Conservation (phyloP, 192 early-diverging fungal species). For the Paraglomus brasilianum region DNA sequence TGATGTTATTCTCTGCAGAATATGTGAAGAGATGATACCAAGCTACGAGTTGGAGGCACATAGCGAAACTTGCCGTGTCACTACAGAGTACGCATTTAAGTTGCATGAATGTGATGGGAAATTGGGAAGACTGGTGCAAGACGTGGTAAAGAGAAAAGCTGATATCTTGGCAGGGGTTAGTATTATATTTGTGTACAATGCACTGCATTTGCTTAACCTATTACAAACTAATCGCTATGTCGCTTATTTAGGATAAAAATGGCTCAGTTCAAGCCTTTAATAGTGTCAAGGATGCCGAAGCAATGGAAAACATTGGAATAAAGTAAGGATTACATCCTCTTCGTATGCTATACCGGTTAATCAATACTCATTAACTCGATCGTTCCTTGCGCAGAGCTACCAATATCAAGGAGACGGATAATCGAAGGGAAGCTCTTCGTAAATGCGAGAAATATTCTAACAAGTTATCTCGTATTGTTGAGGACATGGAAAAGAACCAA, state of each 20-base stretch:
- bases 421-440: slow-evolving; percentile 26
- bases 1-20: slow-evolving; percentile 70
- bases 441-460: slow-evolving; percentile 29
- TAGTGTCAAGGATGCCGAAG: slow-evolving; percentile 45
- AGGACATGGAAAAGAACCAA: slow-evolving; percentile 26
- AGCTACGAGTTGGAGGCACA: slow-evolving; percentile 69
- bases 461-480: slow-evolving; percentile 26
- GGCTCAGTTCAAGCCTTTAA: slow-evolving; percentile 43
- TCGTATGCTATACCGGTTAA: neutral
- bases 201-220: slow-evolving; percentile 36
- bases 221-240: slow-evolving; percentile 41
- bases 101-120: slow-evolving; percentile 58
- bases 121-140: slow-evolving; percentile 56
- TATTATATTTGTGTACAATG: slow-evolving; percentile 38
- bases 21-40: slow-evolving; percentile 80
- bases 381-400: neutral
- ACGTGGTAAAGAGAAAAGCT: slow-evolving; percentile 46
- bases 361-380: neutral
- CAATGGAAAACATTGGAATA: slow-evolving; percentile 31
- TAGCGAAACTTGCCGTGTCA: slow-evolving; percentile 74
- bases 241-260: slow-evolving; percentile 41
- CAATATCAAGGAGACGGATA: slow-evolving; percentile 22
- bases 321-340: neutral
- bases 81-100: slow-evolving; percentile 68
- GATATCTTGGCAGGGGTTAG: slow-evolving; percentile 46